Percentiles rank a stretch among this genome's conserved stretches.
phyloP scores from a whole-genome alignment of 305 asterid species.

The Salvia sclarea region DNA sequence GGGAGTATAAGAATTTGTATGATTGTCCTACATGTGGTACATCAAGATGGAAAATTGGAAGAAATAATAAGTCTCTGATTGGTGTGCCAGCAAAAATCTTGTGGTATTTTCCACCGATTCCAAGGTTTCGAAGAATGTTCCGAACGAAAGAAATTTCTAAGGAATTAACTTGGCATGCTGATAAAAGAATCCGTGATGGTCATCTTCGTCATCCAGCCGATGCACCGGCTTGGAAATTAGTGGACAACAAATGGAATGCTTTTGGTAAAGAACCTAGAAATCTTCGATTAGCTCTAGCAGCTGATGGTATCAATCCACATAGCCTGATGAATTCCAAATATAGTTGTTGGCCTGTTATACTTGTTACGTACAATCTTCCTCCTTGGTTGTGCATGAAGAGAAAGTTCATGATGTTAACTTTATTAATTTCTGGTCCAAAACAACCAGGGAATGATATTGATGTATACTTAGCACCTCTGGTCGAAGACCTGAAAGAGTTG shows the following conservation, averaged over 20 bases:
- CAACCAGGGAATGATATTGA: no score
- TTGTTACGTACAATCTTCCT: no score
- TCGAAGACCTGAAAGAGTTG: no score
- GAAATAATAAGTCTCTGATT: background rate
- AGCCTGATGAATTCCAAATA: background rate
- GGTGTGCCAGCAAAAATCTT: background rate
- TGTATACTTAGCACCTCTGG: no score
- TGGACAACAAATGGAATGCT: background rate
- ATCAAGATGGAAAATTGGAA: background rate
- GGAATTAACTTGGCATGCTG: background rate
- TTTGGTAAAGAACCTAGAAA: no score
- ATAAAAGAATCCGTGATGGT: background rate
- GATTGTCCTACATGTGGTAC: background rate
- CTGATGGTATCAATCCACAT: background rate
- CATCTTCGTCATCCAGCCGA: background rate
- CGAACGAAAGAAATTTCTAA: no score
- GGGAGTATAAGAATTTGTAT: background rate
- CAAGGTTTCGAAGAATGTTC: background rate
- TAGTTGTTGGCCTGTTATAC: no score
- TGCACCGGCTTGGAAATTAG: background rate
- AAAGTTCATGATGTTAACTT: no score
- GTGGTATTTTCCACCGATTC: background rate
- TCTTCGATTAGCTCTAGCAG: no score
- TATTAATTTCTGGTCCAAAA: no score
- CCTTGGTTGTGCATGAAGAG: no score